These are phyloP conservation scores for Suhomyces bolitotheri DNA, from an alignment of 1,139 yeast genomes.

Conservation along the genomic window DNA sequence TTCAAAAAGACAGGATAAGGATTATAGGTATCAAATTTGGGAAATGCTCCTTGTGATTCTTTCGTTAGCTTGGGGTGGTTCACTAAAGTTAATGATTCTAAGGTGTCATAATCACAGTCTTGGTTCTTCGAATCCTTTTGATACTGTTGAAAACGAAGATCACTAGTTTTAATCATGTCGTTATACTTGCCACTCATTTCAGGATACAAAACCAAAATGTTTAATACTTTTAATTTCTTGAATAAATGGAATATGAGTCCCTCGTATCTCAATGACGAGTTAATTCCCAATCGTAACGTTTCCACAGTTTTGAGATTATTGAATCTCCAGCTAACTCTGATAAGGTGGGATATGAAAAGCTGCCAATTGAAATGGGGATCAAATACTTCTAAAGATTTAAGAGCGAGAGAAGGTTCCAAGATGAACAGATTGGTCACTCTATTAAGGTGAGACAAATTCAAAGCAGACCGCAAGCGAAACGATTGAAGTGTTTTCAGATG, in stretches of 20 bases:
- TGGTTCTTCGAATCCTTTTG: background rate
- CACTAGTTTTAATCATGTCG: conserved; percentile 24
- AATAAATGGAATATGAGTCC: conserved; percentile 29
- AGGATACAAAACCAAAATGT: conserved; percentile 17
- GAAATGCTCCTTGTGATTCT: conserved; percentile 11
- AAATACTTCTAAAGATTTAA: conserved; percentile 28
- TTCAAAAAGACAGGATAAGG: conserved; percentile 29
- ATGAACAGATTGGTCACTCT: conserved; percentile 29
- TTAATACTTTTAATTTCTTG: conserved; percentile 25
- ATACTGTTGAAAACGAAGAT: conserved; percentile 19
- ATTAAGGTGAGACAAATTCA: conserved; percentile 23
- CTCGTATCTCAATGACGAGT: conserved; percentile 27
- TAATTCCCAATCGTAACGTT: conserved; percentile 28
- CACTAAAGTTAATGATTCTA: conserved; percentile 26
- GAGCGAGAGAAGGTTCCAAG: conserved; percentile 22
- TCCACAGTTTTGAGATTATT: conserved; percentile 24
- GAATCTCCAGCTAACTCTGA: conserved; percentile 30
- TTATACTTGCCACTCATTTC: conserved; percentile 19
- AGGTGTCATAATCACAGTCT: conserved; percentile 7
- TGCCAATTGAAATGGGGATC: conserved; percentile 30
- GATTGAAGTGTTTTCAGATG: conserved; percentile 21
- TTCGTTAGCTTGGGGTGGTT: conserved; percentile 29
- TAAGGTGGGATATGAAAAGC: conserved; percentile 25
- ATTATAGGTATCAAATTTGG: conserved; percentile 24
- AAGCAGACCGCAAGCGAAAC: conserved; percentile 28